These are phyloP conservation scores for Truncatella angustata DNA, from an alignment of 2,329 filamentous ascomycete species.

Conservation along the genomic window DNA sequence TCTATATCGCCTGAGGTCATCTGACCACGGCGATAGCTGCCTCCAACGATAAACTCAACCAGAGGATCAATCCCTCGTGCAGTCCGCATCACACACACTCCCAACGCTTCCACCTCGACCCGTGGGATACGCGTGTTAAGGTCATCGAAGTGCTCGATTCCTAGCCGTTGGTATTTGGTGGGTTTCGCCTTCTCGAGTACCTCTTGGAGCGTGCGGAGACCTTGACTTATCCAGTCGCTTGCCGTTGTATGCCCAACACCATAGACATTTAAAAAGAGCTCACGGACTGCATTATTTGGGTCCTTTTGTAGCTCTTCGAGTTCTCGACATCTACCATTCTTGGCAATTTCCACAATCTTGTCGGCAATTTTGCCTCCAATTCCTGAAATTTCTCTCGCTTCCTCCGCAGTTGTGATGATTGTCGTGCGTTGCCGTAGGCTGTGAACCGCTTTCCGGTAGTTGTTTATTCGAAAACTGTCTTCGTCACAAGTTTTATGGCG, in stretches of 20 bases:
- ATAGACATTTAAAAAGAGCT: constrained; percentile 75
- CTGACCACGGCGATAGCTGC: constrained; percentile 82
- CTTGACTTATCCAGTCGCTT: constrained; percentile 72
- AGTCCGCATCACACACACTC: constrained; percentile 57
- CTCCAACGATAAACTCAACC: constrained; percentile 73
- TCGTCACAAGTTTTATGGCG: constrained; percentile 71
- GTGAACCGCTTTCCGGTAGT: constrained; percentile 76
- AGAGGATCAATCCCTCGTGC: constrained; percentile 58
- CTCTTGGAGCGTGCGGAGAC: constrained; percentile 73
- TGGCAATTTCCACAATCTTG: constrained; percentile 88
- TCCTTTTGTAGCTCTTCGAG: constrained; percentile 71
- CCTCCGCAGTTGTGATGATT: constrained; percentile 65
- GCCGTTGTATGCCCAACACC: constrained; percentile 72
- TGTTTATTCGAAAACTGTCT: constrained; percentile 71
- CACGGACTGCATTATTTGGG: constrained; percentile 61
- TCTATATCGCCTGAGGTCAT: constrained; percentile 80
- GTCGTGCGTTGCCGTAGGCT: constrained; percentile 64
- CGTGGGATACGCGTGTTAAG: constrained; percentile 78
- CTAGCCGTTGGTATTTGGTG: constrained; percentile 68
- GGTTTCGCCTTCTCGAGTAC: constrained; percentile 61
- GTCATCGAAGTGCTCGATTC: constrained; percentile 77
- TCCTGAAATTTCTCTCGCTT: constrained; percentile 65
- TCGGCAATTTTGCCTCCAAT: constrained; percentile 72
- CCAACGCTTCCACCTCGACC: constrained; percentile 70
- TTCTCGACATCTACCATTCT: constrained; percentile 67